phyloP scores from a whole-genome alignment of 208 protist genomes.

The Trichomonas vaginalis region DNA sequence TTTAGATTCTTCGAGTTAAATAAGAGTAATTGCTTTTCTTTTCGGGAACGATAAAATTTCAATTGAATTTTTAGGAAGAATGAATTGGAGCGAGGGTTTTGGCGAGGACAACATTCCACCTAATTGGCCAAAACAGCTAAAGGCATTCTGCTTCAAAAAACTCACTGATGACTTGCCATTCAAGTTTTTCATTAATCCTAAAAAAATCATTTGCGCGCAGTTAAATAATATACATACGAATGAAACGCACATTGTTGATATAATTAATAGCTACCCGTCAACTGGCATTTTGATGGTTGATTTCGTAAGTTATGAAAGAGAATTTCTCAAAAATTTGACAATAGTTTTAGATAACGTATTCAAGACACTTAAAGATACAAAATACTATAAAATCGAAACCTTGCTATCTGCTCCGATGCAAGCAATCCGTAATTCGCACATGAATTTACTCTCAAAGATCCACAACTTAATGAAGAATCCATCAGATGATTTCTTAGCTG shows the following conservation, averaged over 20 bases:
- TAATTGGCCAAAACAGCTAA: not conserved
- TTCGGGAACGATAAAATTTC: too few relatives aligned
- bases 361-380: not conserved
- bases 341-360: not conserved
- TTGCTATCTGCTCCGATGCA: not conserved
- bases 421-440: not conserved
- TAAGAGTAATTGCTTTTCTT: too few relatives aligned
- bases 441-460: not conserved
- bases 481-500: not conserved
- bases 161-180: not conserved
- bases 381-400: not conserved
- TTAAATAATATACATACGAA: not conserved
- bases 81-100: not conserved
- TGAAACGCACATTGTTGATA: not conserved
- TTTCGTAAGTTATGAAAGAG: not conserved
- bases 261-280: not conserved
- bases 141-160: not conserved
- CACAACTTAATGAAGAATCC: not conserved
- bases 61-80: too few relatives aligned
- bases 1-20: too few relatives aligned
- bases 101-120: not conserved
- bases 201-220: not conserved
- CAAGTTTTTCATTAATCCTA: not conserved
- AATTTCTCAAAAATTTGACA: not conserved
- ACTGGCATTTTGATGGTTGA: not conserved